Evolutionary conservation across 2,329 filamentous ascomycete genomes (phyloP), one percentile per base, ranked within the genome.

Genomic region (Dactylella cylindrospora): DNA sequence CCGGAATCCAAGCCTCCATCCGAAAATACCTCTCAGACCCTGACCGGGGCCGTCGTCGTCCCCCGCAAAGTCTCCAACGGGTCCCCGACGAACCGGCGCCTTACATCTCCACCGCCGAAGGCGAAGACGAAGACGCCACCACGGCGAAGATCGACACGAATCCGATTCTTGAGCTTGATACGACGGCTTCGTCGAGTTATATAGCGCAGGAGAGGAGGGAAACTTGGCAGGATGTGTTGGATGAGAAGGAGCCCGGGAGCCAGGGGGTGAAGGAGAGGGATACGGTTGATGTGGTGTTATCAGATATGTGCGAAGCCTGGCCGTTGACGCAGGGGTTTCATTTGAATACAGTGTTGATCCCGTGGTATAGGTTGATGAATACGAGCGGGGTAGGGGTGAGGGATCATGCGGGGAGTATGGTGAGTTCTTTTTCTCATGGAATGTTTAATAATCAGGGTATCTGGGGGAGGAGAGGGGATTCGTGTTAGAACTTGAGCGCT

Each of bases 251-350:
- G 52, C 50, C 68, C 26, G 69, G 68, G 71, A 35, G 69, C 1
- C 41, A 53, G 35, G 35, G 23, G 40, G 43, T 44, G 19, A 54
- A 35, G 38, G 79, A 28, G 79, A 65, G 79, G 80, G 70, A 81
- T 81, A 65, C 57, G 70, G 90, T 96, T 66, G 88, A 97, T 76
- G 82, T 98, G 71, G 88, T 98, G 72, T 78, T 98, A 72, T 95
- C 89, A 83, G 93, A 98, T 81, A 98, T 98, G 93, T 98, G 84
- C 82, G 91, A 80, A 80, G 90, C 93, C 85, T 96, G 90, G 90
- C 79, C 83, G 40, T 31, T 49, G 23, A 70, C 86, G 88, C 77
- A 86, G 79, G 70, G 85, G 85, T 90, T 87, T 44, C 57, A 77
- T 85, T 82, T 77, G 85, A 86, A 77, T 89, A 83, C 77, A 95